A percentile compares a stretch with the other conserved stretches of the same genome.
Evolutionary conservation across 129 eudicot genomes (phyloP).

Genomic region (Oenanthe sinensis): DNA sequence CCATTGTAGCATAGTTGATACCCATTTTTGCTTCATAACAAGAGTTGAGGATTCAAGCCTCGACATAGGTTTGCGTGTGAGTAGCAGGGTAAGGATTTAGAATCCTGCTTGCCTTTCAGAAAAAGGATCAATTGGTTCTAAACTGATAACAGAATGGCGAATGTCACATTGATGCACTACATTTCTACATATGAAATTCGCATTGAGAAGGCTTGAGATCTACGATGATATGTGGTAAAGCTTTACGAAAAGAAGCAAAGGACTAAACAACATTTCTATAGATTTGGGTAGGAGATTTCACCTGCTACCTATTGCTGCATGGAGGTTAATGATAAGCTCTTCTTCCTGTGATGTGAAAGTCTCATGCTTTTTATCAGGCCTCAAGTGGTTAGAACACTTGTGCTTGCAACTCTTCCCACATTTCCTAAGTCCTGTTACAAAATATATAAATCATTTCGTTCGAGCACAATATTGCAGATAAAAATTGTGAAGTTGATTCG

Average conservation of each 20-base stretch:
- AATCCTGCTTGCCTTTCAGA: no score
- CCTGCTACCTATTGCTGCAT: conserved; percentile 97
- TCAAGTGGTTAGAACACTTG: conserved; percentile 37
- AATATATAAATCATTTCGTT: background rate
- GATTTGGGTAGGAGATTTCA: conserved; percentile 3
- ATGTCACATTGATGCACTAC: background rate
- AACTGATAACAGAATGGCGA: background rate
- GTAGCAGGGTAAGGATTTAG: no score
- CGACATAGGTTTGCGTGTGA: background rate
- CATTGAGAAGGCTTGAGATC: background rate
- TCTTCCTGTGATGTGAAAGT: conserved; percentile 84
- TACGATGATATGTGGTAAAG: background rate
- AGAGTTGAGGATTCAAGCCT: background rate
- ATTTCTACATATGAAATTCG: background rate
- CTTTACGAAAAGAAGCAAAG: background rate
- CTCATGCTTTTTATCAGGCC: conserved; percentile 40
- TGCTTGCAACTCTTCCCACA: conserved; percentile 69
- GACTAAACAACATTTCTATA: background rate
- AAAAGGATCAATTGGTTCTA: background rate
- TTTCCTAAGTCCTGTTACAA: conserved; percentile 37
- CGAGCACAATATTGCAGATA: background rate
- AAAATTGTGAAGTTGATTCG: background rate
- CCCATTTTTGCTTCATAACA: background rate
- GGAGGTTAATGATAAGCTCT: conserved; percentile 78
- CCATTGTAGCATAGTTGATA: background rate